Conservation (phyloP, 73 alveolate genomes). For the Loxodes magnus region DNA sequence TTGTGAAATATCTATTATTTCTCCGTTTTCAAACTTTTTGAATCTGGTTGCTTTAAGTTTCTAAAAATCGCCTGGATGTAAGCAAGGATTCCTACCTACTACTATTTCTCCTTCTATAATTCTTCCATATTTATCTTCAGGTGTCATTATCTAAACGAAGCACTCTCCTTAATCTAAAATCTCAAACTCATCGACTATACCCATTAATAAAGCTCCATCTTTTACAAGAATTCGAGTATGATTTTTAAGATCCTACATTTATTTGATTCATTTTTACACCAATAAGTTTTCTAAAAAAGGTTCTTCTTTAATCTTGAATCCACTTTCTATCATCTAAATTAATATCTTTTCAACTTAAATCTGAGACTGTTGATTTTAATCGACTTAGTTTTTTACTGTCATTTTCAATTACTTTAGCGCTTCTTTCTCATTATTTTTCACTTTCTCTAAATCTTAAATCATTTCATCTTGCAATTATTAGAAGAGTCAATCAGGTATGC, state of each 20-base stretch:
- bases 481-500: slow-evolving; percentile 35
- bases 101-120: slow-evolving; percentile 74
- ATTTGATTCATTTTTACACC: too few species aligned
- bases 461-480: slow-evolving; percentile 29
- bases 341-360: too few species aligned
- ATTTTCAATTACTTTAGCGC: slow-evolving; percentile 1
- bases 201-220: slow-evolving; percentile 53
- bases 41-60: slow-evolving; percentile 68
- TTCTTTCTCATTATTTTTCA: slow-evolving; percentile 30
- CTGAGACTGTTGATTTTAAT: not conserved
- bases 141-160: slow-evolving; percentile 36
- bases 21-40: slow-evolving; percentile 39
- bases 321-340: too few species aligned
- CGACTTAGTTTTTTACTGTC: not conserved
- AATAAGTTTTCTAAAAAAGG: too few species aligned
- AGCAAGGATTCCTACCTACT: slow-evolving; percentile 88
- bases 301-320: too few species aligned
- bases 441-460: slow-evolving; percentile 26
- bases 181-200: slow-evolving; percentile 86
- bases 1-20: slow-evolving; percentile 15
- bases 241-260: slow-evolving; percentile 18
- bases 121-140: slow-evolving; percentile 12
- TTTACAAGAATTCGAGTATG: slow-evolving; percentile 23
- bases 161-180: slow-evolving; percentile 74
- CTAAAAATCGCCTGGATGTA: slow-evolving; percentile 96